Conservation (phyloP, 1,284 basidiomycete species). For the Cryptococcus wingfieldii region DNA sequence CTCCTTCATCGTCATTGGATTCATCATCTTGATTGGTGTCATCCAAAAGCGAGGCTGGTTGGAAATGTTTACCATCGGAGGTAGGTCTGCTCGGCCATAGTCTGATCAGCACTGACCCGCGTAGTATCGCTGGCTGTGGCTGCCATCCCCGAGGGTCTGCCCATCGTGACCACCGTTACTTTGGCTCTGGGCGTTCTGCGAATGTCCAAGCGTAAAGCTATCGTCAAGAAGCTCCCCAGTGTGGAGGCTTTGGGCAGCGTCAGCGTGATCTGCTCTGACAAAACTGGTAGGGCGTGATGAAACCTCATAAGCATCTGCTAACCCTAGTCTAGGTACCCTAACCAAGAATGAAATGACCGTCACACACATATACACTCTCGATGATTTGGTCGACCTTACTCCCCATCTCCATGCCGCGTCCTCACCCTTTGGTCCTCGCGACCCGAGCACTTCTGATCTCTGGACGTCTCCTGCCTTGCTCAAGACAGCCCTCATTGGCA, state of each 20-base stretch:
- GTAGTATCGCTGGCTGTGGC: conserved; percentile 92
- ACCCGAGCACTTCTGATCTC: conserved; percentile 50
- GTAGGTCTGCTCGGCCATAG: conserved; percentile 50
- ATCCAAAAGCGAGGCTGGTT: conserved; percentile 84
- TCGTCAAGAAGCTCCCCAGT: conserved; percentile 93
- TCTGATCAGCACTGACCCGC: neutral
- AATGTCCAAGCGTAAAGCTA: conserved; percentile 91
- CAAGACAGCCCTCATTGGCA: conserved; percentile 61
- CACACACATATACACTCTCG: conserved; percentile 78
- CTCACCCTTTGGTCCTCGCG: conserved; percentile 57
- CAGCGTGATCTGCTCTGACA: conserved; percentile 94
- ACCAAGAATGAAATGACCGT: conserved; percentile 97
- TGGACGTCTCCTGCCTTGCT: conserved; percentile 55
- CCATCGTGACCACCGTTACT: conserved; percentile 96
- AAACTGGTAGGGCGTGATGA: conserved; percentile 63
- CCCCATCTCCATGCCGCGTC: conserved; percentile 47
- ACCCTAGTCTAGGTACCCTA: conserved; percentile 65
- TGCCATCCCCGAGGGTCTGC: conserved; percentile 93
- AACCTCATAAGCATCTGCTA: neutral
- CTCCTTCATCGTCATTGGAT: conserved; percentile 86
- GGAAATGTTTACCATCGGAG: conserved; percentile 98
- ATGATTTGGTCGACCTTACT: conserved; percentile 71
- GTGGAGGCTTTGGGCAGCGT: conserved; percentile 92
- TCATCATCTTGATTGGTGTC: conserved; percentile 88
- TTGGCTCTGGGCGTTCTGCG: conserved; percentile 88